Base-by-base conservation (phyloP, 2,329 filamentous ascomycete species). In the Aspergillus hortae region DNA sequence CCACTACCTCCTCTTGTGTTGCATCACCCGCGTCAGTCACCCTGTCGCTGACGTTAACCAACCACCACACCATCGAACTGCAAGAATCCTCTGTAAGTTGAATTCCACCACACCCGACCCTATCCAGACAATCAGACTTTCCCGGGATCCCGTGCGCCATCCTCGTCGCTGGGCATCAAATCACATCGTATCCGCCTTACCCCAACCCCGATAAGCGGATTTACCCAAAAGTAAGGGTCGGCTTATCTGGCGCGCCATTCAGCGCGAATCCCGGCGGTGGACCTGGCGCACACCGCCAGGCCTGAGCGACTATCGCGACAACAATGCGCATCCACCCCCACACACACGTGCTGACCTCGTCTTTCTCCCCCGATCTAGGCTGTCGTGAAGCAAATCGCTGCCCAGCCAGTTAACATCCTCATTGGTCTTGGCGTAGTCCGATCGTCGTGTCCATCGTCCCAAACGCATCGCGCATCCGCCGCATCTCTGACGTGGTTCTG, bases 401-500 rank as follows among this genome's bases (percentile, higher is more conserved):
- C 66, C 68, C 67, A 69, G 64, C 64, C 63, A 62, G 62, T 62
- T 61, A 58, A 56, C 56, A 60, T 59, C 56, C 53, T 42, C 12
- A 15, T 42, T 42, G 40, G 27, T 53, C 50, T 58, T 61, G 52
- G 56, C 52, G 48, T 58, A 54, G 60, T 57, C 48, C 46, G 48
- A 56, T 54, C 56, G 60, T 64, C 60, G 62, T 60, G 57, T 59
- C 59, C 50, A 44, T 46, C 47, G 56, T 60, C 53, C 56, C 53
- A 55, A 59, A 63, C 52, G 54, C 58, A 54, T 60, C 57, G 55
- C 60, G 61, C 57, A 60, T 61, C 55, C 61, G 60, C 52, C 61
- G 54, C 60, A 58, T 62, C 64, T 66, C 67, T 77, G 74, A 76
- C 74, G 73, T 76, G 74, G 72, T 71, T 48, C 69, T 71, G 67